phyloP scores from a whole-genome alignment of 208 protist genomes.

The Strigomonas culicis region DNA sequence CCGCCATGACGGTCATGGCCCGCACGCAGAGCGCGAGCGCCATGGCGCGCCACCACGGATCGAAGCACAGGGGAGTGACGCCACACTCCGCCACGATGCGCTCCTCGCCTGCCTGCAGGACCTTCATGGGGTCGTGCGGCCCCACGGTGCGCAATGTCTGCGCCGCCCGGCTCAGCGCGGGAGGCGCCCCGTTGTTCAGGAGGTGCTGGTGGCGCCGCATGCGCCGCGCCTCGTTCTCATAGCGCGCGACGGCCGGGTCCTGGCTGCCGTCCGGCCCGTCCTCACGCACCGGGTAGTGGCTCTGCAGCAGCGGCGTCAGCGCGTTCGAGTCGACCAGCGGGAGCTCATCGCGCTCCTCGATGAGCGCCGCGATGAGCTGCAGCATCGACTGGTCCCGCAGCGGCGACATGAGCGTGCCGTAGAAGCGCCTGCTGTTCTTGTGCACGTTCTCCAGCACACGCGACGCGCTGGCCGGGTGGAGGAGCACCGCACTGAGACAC shows the following conservation, averaged over 20 bases:
- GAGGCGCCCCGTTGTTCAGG: constrained; percentile 39
- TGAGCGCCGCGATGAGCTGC: constrained; percentile 38
- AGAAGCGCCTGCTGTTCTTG: constrained; percentile 68
- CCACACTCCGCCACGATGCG: constrained; percentile 35
- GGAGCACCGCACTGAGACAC: constrained; percentile 68
- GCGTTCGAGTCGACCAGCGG: constrained; percentile 80
- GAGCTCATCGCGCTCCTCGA: constrained; percentile 29
- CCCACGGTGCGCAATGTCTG: constrained; percentile 19
- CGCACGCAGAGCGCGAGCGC: constrained; percentile 76
- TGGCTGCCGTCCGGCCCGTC: constrained; percentile 7
- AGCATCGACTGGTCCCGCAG: constrained; percentile 61
- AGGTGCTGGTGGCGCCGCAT: constrained; percentile 51
- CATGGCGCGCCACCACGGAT: constrained; percentile 86
- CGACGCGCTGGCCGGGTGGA: constrained; percentile 59
- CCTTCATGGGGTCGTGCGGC: constrained; percentile 36
- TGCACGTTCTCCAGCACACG: constrained; percentile 64
- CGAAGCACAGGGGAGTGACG: constrained; percentile 69
- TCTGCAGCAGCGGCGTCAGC: constrained; percentile 53
- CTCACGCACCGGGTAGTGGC: constrained; percentile 1
- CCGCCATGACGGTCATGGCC: constrained; percentile 66
- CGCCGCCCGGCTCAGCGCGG: constrained; percentile 22
- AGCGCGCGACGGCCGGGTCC: constrained; percentile 11
- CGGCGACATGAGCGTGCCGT: constrained; percentile 60
- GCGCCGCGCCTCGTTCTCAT: constrained; percentile 36
- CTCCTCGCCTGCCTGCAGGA: constrained; percentile 35